Conservation (phyloP, 805 yeast genomes). For the Cyberlindnera misumaiensis region DNA sequence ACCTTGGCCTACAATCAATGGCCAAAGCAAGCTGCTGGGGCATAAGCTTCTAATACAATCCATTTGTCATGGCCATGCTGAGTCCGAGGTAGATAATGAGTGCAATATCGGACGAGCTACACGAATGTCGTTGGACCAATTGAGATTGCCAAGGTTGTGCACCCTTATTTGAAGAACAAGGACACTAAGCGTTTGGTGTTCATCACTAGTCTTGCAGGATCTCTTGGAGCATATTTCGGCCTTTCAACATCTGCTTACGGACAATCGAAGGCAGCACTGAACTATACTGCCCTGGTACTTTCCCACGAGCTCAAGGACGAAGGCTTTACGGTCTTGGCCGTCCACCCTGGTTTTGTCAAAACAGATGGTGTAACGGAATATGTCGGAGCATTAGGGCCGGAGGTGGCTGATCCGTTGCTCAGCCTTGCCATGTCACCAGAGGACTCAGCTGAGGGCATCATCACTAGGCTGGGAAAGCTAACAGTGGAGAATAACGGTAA, state of each 20-base stretch:
- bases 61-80: no score
- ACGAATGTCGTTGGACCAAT: constrained; percentile 25
- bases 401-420: no score
- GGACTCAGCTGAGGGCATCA: no score
- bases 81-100: no score
- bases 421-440: no score
- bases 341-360: constrained; percentile 33
- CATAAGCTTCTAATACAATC: no score
- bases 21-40: no score
- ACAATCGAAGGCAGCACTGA: constrained; percentile 32
- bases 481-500: no score
- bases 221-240: constrained; percentile 14
- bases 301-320: constrained; percentile 22
- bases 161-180: constrained; percentile 18
- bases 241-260: constrained; percentile 27
- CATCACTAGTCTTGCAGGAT: constrained; percentile 25
- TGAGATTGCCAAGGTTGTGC: constrained; percentile 12
- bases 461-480: no score
- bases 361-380: constrained; percentile 18
- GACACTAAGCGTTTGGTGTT: constrained; percentile 22
- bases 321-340: constrained; percentile 24
- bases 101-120: no score
- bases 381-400: neutral
- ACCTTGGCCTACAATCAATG: no score
- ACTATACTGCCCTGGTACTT: constrained; percentile 25